Evolutionary conservation across 2,329 filamentous ascomycete genomes (phyloP), one percentile per base, ranked within the genome.

Genomic region (Aspergillus sp.): DNA sequence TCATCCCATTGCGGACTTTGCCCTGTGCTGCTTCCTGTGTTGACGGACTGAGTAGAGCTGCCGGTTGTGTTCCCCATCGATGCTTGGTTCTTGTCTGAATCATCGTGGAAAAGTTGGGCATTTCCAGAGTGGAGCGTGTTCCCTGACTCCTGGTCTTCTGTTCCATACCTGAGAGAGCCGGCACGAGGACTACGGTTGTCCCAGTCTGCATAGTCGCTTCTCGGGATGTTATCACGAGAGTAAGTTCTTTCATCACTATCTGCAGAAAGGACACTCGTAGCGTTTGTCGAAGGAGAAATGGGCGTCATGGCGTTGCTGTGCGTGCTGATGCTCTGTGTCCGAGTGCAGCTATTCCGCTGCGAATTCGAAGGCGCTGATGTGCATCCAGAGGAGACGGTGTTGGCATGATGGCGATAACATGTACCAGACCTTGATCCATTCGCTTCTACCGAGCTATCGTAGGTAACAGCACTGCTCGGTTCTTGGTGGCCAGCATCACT

Each of bases 271-370:
- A 78, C 72, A 57, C 77, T 79, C 35, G 76, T 77, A 17, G 75
- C 76, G 57, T 79, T 77, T n/a, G 77, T 79, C 11, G 72, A 70
- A 1, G 74, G 75, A 6, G 75, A 77, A 4, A 75, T 72, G 1
- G 75, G 74, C 1, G 75, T 75, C 66, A 74, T 72, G 14, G 70
- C 75, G 58, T 77, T 77, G 50, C 75, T 77, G 57, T 77, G 74
- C 4, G 74, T 74, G 60, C 76, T 75, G 55, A 73, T 64, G 56
- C 74, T 77, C 53, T 77, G 74, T 6, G 74, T 76, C 11, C 74
- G 71, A 12, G 73, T 73, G 58, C 72, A 71, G 52, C 73, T 75
- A 44, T 73, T 72, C 47, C 74, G 72, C 55, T 73, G 70, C 4
- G 72, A 71, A 33, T 62, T 70, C 6, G 72, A 69, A 8, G 68